These are phyloP conservation scores for Phaeophleospora eucalypticola DNA, from an alignment of 2,329 filamentous ascomycete genomes.

Conservation along the genomic window DNA sequence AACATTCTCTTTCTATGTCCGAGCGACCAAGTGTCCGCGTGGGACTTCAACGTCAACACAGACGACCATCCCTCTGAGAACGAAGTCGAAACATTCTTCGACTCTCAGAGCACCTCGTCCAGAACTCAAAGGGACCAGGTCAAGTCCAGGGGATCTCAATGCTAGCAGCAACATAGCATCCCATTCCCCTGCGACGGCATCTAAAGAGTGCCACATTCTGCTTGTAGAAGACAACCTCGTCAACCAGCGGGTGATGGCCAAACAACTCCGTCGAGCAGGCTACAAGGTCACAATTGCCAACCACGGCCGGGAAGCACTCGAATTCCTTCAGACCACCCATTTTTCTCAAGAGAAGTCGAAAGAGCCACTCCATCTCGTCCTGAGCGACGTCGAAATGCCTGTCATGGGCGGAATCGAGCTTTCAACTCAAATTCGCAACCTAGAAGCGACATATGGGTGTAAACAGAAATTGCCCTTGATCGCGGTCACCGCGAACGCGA, in stretches of 20 bases:
- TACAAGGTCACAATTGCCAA: slow-evolving; percentile 25
- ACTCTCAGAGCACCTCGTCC: no score
- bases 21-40: no score
- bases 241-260: slow-evolving; percentile 34
- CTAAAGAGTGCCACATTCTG: no score
- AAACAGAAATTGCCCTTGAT: slow-evolving; percentile 66
- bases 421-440: slow-evolving; percentile 18
- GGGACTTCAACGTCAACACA: no score
- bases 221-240: no score
- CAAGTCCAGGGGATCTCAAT: no score
- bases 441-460: slow-evolving; percentile 42
- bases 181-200: no score
- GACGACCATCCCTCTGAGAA: no score
- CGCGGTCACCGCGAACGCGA: slow-evolving; percentile 66
- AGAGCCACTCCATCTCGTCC: slow-evolving; percentile 19
- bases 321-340: no score
- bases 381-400: slow-evolving; percentile 32
- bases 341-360: background rate
- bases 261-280: slow-evolving; percentile 21
- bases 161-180: no score
- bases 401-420: slow-evolving; percentile 27
- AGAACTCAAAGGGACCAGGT: no score
- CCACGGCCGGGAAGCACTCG: slow-evolving; percentile 26
- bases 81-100: no score
- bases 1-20: slow-evolving; percentile 63